A percentile compares a stretch with the other conserved stretches of the same genome.
Evolutionary conservation across 176 grass and related monocot species (phyloP).

Genomic region (Eleusine coracana): DNA sequence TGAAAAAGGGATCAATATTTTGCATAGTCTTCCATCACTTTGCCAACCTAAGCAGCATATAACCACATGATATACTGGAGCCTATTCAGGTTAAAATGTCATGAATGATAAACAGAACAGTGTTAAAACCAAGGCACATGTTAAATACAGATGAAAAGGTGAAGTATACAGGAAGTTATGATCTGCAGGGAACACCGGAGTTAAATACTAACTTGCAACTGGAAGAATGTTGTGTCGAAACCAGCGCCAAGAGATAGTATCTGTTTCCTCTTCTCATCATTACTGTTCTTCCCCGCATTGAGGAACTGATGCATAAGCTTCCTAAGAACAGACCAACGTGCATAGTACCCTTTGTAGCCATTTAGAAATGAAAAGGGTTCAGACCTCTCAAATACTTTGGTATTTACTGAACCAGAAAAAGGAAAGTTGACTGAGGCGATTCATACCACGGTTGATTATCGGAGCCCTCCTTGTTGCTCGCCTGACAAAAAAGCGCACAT

Average conservation of each 20-base stretch:
- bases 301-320: constrained; percentile 82
- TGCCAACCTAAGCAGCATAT: constrained; percentile 18
- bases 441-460: constrained; percentile 81
- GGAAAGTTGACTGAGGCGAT: neutral
- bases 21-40: constrained; percentile 17
- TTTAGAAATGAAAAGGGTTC: constrained; percentile 15
- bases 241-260: constrained; percentile 95
- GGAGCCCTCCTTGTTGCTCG: constrained; percentile 74
- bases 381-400: neutral
- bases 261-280: constrained; percentile 58
- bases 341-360: constrained; percentile 73
- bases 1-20: neutral
- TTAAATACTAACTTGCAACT: constrained; percentile 66
- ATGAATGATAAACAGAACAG: neutral
- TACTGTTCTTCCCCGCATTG: constrained; percentile 41
- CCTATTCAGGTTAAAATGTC: neutral
- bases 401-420: neutral
- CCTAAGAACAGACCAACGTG: constrained; percentile 85
- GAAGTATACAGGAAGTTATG: neutral
- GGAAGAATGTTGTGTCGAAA: constrained; percentile 95
- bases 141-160: neutral
- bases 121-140: neutral
- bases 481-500: constrained; percentile 85
- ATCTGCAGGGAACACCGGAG: neutral
- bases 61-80: neutral